Base-by-base conservation (phyloP, 345 rosid genomes). In the Linum lewisii region DNA sequence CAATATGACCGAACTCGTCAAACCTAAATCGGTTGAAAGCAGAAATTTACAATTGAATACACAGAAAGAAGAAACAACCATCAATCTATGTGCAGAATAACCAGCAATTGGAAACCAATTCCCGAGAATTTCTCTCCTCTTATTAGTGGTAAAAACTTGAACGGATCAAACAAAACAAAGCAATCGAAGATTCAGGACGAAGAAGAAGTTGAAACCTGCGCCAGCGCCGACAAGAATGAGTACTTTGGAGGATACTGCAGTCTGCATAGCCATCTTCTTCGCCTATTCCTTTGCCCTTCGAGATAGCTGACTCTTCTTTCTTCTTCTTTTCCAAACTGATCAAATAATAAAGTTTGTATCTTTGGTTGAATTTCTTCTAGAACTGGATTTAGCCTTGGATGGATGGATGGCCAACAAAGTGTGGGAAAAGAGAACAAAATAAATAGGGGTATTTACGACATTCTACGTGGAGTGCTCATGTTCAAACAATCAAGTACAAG, bases 151-250 rank as follows among this genome's bases (percentile, higher is more conserved):
- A 29, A 29, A 8, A 29, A 29, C 34, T 29, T 29, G 34, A 52
- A 52, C 56, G 24, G 25, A 24, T 20, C 25, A 24, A 52, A 19
- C 23, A 19, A 21, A 52, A 20, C 16, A 1, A 52, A 52, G 20
- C 47, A 24, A 21, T 52, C 56, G 8, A 19, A 21, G 20, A 21
- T 21, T 52, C 6, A 52, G 47, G 47, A 8, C 1, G 7, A 29
- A 29, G 4, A 18, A 20, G 15, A 57, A 59, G 49, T 32, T 58
- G 61, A 52, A 45, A 87, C 98, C 95, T 75, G 96, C 98, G 26
- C 98, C 92, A 58, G 96, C 98, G 26, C 98, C 95, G 57, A 85
- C 77, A 50, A 91, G 81, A 63, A 91, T 70, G 53, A 91, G 78
- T 42, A 91, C 95, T 65, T 88, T 86, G 69, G 95, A 82, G 75